Evolutionary conservation across 306 rosid species (phyloP).

Genomic region (Benincasa hispida): DNA sequence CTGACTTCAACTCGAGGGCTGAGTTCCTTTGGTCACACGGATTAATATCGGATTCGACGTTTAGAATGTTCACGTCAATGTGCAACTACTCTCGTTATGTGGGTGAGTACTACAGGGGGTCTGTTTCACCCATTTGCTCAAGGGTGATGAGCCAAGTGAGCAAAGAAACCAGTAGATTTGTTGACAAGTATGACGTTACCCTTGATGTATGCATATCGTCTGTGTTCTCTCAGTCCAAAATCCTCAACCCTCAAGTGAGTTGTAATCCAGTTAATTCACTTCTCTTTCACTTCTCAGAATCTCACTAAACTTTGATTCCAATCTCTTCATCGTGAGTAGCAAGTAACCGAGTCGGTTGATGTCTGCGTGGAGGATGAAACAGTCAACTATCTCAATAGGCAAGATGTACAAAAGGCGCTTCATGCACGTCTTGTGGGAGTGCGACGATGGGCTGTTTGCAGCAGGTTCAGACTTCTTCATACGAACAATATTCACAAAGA

Average conservation of each 20-base stretch:
- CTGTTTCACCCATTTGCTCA: conserved; percentile 33
- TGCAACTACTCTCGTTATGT: conserved; percentile 48
- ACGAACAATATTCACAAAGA: background rate
- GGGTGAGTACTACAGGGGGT: conserved; percentile 38
- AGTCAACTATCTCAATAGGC: conserved; percentile 62
- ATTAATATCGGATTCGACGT: conserved; percentile 39
- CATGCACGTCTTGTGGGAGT: conserved; percentile 76
- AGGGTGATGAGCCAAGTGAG: conserved; percentile 46
- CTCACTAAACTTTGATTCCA: background rate
- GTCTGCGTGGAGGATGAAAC: conserved; percentile 94
- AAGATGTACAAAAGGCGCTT: conserved; percentile 68
- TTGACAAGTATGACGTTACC: conserved; percentile 52
- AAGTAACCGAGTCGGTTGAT: conserved; percentile 54
- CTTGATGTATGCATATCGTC: conserved; percentile 50
- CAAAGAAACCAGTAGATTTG: conserved; percentile 44
- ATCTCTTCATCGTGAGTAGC: conserved; percentile 28
- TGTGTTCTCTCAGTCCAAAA: conserved; percentile 36
- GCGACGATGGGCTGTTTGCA: conserved; percentile 73
- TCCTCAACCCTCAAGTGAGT: conserved; percentile 35
- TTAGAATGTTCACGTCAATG: conserved; percentile 31
- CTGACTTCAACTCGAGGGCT: conserved; percentile 48
- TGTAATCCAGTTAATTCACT: background rate
- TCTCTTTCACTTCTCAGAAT: background rate
- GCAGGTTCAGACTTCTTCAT: conserved; percentile 34
- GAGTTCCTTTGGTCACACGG: conserved; percentile 57